Base-by-base conservation (phyloP, 1,284 basidiomycete genomes). In the Athelia psychrophila region DNA sequence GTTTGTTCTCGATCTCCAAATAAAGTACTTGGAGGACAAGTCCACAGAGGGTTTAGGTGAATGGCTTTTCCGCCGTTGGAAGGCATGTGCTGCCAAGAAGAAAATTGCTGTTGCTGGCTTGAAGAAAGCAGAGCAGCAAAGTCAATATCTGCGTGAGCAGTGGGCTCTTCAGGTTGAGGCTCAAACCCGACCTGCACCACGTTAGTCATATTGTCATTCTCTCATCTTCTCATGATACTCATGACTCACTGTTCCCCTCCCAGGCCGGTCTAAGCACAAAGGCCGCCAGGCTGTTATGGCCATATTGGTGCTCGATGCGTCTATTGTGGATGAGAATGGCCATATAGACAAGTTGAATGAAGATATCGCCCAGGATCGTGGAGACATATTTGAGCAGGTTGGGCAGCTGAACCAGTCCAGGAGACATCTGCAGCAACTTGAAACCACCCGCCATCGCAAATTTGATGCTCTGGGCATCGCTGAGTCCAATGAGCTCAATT, bases 1-100 rank as follows among this genome's bases (percentile, higher is more conserved):
- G 2, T 64, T 61, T 45, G 55, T 56, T 2, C 45, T 68, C 9
- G 56, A 67, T 47, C 51, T 48, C 12, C 62, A 68, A 44, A 54
- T 69, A 16, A 44, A 59, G 19, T 55, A 63, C 23, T 47, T 53
- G 12, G 38, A 54, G 35, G 8, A 22, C 4, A 47, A 55, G 27
- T 47, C 32, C 2, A 49, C 60, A 8, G 12, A 13, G 19, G 19
- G 33, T 10, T 32, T 61, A 2, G 62, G 56, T 9, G 47, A 54
- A 3, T 64, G 57, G 61, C 47, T 61, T 12, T 20, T 13, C 9
- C 47, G 55, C 3, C 49, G 47, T 15, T 53, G 48, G 38, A 25
- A 22, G 3, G 50, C 54, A 22, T 51, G 53, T 36, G 27, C 27
- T 30, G 18, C 18, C 4, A 50, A 50, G 8, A 59, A 54, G 1